Evolutionary conservation across 169 alveolate species (phyloP).

Genomic region (Plasmodium blacklocki): DNA sequence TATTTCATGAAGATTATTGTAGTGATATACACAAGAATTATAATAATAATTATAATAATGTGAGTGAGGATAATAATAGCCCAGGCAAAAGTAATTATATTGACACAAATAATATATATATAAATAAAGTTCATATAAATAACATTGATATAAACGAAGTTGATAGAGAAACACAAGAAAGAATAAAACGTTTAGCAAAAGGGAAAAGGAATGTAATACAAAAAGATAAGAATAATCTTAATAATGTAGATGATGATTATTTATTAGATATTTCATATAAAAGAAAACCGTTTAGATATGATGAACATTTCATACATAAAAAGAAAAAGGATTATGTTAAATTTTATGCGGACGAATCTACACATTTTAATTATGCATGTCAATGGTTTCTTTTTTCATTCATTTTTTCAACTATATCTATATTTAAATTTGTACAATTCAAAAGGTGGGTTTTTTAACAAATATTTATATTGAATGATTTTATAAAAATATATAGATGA

Average conservation of each 20-base stretch:
- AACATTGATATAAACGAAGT: conserved; percentile 31
- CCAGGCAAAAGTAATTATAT: conserved; percentile 15
- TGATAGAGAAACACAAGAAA: conserved; percentile 73
- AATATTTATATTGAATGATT: not conserved
- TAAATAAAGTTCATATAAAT: not conserved
- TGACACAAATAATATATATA: not conserved
- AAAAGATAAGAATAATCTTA: not conserved
- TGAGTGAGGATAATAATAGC: no score
- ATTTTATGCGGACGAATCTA: conserved; percentile 92
- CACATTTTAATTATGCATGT: conserved; percentile 92
- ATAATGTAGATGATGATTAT: not conserved
- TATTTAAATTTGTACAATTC: conserved; percentile 78
- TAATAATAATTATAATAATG: conserved; percentile 26
- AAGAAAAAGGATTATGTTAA: conserved; percentile 87
- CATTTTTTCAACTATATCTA: conserved; percentile 79
- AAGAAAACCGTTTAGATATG: conserved; percentile 36
- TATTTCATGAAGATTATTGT: conserved; percentile 85
- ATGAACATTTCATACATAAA: conserved; percentile 81
- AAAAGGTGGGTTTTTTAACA: conserved; percentile 60
- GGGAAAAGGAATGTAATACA: not conserved
- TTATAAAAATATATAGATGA: not conserved
- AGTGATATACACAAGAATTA: conserved; percentile 22
- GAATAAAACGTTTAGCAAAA: conserved; percentile 38
- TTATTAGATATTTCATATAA: not conserved
- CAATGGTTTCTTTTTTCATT: conserved; percentile 90